Percentiles rank a stretch among this genome's conserved stretches.
phyloP scores from a whole-genome alignment of 495 filamentous ascomycete genomes.

The Tetracladium setigerum region DNA sequence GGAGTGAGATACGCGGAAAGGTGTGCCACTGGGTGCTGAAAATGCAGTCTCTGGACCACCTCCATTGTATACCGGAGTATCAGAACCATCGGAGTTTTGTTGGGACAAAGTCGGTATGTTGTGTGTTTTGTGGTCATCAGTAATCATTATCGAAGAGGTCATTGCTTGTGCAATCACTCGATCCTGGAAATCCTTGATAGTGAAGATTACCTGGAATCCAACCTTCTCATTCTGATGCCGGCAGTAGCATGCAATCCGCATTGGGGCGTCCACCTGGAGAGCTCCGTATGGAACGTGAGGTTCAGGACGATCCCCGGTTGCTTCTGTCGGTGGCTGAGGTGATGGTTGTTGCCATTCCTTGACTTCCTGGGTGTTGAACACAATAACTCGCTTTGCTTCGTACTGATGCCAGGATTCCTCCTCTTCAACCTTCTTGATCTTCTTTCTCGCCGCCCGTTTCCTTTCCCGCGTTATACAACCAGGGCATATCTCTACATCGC shows the following conservation, averaged over 20 bases:
- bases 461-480: conserved; percentile 79
- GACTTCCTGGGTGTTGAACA: conserved; percentile 90
- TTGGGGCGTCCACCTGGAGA: conserved; percentile 72
- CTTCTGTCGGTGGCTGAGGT: conserved; percentile 21
- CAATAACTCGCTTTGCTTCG: conserved; percentile 73
- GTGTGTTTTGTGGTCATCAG: conserved; percentile 92
- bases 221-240: conserved; percentile 86
- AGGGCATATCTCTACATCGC: conserved; percentile 77
- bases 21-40: conserved; percentile 9
- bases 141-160: conserved; percentile 84
- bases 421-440: conserved; percentile 78
- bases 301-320: conserved; percentile 26
- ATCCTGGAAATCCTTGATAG: conserved; percentile 70
- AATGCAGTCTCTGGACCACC: conserved; percentile 7
- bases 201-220: conserved; percentile 92
- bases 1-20: conserved; percentile 27
- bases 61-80: conserved; percentile 12
- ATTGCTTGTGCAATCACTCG: conserved; percentile 77
- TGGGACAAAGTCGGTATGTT: conserved; percentile 33
- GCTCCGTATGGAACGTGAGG: conserved; percentile 47
- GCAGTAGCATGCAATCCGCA: conserved; percentile 98
- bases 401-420: conserved; percentile 71
- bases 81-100: conserved; percentile 18
- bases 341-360: conserved; percentile 70
- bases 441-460: conserved; percentile 84